Evolutionary conservation across 228 moss, liverwort and hornwort species (phyloP).

Genomic region (Sphagnum fallax): DNA sequence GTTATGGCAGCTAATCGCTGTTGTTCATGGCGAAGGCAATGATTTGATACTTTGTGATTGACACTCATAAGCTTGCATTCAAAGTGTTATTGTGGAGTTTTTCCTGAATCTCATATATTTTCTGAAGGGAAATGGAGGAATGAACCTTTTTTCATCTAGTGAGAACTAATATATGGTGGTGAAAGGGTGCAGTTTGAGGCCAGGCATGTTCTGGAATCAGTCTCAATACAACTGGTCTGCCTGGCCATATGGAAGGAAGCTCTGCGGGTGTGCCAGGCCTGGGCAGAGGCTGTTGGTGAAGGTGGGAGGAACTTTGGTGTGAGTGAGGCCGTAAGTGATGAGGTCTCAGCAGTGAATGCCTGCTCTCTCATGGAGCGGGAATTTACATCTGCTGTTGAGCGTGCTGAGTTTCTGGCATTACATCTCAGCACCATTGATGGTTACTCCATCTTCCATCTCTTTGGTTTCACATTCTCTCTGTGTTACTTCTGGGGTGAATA

Average conservation of each 20-base stretch:
- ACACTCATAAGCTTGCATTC: too few relatives aligned
- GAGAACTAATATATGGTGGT: neutral
- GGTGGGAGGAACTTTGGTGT: constrained; percentile 26
- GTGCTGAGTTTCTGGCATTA: constrained; percentile 73
- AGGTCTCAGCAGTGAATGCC: constrained; percentile 61
- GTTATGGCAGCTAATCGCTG: too few relatives aligned
- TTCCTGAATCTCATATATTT: too few relatives aligned
- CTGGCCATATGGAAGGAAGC: constrained; percentile 96
- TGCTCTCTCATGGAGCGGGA: constrained; percentile 86
- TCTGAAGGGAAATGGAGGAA: too few relatives aligned
- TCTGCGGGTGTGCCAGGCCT: constrained; percentile 76
- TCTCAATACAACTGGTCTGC: constrained; percentile 85
- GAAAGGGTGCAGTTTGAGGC: constrained; percentile 57
- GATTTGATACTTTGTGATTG: too few relatives aligned
- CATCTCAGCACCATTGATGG: constrained; percentile 64
- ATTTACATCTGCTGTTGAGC: constrained; percentile 87
- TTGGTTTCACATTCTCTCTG: too few relatives aligned
- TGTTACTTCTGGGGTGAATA: too few relatives aligned
- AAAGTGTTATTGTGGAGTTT: too few relatives aligned
- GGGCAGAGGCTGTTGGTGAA: constrained; percentile 70
- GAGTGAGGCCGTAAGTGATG: constrained; percentile 48
- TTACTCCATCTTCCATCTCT: constrained; percentile 12
- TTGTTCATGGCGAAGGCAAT: too few relatives aligned
- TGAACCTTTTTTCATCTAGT: too few relatives aligned
- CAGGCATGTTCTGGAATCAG: constrained; percentile 72